Evolutionary conservation across 805 yeast genomes (phyloP).

Genomic region (Candida argentea): DNA sequence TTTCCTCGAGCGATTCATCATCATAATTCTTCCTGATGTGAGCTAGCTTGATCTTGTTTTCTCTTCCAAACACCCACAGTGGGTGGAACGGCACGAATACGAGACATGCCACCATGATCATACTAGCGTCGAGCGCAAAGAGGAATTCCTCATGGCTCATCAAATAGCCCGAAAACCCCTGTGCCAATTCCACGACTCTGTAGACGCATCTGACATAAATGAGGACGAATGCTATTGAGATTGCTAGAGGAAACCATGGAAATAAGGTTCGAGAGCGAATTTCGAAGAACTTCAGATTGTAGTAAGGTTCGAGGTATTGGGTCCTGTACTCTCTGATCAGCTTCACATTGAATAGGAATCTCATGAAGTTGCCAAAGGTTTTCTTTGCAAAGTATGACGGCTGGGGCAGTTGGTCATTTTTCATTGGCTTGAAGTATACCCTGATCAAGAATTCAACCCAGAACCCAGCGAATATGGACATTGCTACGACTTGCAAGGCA

Average conservation of each 20-base stretch:
- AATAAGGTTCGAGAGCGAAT: constrained; percentile 19
- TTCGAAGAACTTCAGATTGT: constrained; percentile 15
- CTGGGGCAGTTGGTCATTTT: constrained; percentile 3
- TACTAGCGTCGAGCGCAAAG: constrained; percentile 28
- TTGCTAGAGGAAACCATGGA: constrained; percentile 23
- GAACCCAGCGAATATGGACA: constrained; percentile 25
- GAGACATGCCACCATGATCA: constrained; percentile 27
- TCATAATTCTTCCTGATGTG: constrained; percentile 17
- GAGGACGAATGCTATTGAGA: constrained; percentile 20
- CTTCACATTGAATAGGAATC: constrained; percentile 16
- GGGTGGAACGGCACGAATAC: constrained; percentile 32
- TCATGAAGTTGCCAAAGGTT: constrained; percentile 16
- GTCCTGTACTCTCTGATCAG: constrained; percentile 13
- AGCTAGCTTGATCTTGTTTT: constrained; percentile 15
- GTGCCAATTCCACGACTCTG: constrained; percentile 30
- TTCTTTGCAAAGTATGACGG: constrained; percentile 10
- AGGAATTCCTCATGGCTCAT: constrained; percentile 25
- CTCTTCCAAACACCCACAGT: constrained; percentile 21
- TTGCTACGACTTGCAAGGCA: constrained; percentile 27
- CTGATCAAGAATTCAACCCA: constrained; percentile 27
- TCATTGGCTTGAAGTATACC: constrained; percentile 18
- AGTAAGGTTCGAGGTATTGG: constrained; percentile 17
- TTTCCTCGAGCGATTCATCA: constrained; percentile 5
- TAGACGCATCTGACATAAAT: constrained; percentile 25
- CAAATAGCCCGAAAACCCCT: constrained; percentile 29